These are phyloP conservation scores for Cyberlindnera maritima DNA, from an alignment of 805 yeast species.

Conservation along the genomic window DNA sequence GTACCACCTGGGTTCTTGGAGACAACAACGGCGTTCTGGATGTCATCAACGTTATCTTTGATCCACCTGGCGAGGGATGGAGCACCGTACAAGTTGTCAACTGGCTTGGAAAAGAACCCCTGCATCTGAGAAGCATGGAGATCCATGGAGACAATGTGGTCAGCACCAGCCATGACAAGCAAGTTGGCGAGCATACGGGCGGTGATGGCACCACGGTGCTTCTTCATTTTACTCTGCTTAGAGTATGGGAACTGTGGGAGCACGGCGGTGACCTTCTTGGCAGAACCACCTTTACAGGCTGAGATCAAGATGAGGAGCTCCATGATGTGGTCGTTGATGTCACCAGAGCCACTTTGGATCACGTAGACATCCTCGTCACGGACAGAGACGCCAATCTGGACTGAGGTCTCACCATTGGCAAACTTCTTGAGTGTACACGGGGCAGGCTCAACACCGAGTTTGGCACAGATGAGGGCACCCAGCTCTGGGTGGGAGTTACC, in stretches of 20 bases:
- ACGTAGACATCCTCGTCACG: conserved; percentile 97
- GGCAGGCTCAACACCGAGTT: conserved; percentile 90
- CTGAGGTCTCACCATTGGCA: conserved; percentile 97
- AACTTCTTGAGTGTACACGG: conserved; percentile 89
- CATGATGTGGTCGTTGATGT: conserved; percentile 91
- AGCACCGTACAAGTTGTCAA: conserved; percentile 93
- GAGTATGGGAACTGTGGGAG: conserved; percentile 98
- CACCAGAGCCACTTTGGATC: conserved; percentile 87
- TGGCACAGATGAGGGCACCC: conserved; percentile 85
- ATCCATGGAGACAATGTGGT: conserved; percentile 97
- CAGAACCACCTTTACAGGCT: conserved; percentile 97
- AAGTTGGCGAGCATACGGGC: conserved; percentile 97
- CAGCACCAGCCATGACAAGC: conserved; percentile 97
- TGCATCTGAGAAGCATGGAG: conserved; percentile 97
- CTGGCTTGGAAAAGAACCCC: conserved; percentile 96
- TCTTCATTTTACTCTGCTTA: conserved; percentile 96
- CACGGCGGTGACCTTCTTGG: conserved; percentile 94
- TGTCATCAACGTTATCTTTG: conserved; percentile 81
- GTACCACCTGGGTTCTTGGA: conserved; percentile 99
- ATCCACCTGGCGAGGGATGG: conserved; percentile 97
- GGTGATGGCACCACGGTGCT: conserved; percentile 97
- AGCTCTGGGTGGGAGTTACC: conserved; percentile 96
- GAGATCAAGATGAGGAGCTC: conserved; percentile 88
- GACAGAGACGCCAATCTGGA: conserved; percentile 90
- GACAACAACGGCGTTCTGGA: conserved; percentile 88